Conservation (phyloP, 768 basidiomycete species). For the Leccinum disarticulatum region DNA sequence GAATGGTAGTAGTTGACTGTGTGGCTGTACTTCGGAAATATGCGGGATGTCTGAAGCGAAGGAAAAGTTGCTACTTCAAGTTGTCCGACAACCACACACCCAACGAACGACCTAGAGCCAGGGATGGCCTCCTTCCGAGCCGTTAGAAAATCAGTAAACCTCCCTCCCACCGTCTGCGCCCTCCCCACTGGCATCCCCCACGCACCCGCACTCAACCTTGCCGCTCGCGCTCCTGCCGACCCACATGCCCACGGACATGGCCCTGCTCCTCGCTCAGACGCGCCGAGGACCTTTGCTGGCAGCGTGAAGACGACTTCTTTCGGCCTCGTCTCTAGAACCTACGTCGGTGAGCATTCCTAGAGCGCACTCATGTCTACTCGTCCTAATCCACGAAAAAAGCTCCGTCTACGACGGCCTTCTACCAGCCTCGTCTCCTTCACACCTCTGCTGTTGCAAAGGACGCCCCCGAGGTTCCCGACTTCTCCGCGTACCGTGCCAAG, state of each 20-base stretch:
- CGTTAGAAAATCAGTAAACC: conserved; percentile 79
- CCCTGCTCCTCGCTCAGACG: conserved; percentile 57
- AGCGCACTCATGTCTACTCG: background rate
- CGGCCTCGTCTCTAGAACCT: conserved; percentile 66
- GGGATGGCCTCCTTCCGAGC: conserved; percentile 70
- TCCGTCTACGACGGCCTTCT: conserved; percentile 55
- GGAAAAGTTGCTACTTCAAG: background rate
- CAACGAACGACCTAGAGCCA: background rate
- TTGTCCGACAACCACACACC: background rate
- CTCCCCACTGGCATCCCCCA: conserved; percentile 79
- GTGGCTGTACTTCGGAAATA: conserved; percentile 42
- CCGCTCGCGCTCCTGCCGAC: conserved; percentile 59
- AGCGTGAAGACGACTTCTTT: conserved; percentile 45
- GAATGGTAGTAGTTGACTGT: conserved; percentile 12
- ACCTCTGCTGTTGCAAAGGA: conserved; percentile 68
- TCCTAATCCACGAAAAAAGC: conserved; percentile 20
- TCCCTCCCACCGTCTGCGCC: conserved; percentile 77
- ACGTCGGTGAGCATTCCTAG: conserved; percentile 48
- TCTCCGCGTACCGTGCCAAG: conserved; percentile 73
- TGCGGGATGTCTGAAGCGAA: conserved; percentile 17
- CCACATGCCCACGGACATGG: conserved; percentile 62
- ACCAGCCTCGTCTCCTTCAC: conserved; percentile 73
- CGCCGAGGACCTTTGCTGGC: conserved; percentile 62
- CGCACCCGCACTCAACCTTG: conserved; percentile 73
- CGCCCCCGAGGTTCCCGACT: conserved; percentile 87